Percentiles rank a stretch among this genome's conserved stretches.
These are phyloP conservation scores for Coffea canephora DNA, from an alignment of 257 asterid genomes.

Conservation along the genomic window DNA sequence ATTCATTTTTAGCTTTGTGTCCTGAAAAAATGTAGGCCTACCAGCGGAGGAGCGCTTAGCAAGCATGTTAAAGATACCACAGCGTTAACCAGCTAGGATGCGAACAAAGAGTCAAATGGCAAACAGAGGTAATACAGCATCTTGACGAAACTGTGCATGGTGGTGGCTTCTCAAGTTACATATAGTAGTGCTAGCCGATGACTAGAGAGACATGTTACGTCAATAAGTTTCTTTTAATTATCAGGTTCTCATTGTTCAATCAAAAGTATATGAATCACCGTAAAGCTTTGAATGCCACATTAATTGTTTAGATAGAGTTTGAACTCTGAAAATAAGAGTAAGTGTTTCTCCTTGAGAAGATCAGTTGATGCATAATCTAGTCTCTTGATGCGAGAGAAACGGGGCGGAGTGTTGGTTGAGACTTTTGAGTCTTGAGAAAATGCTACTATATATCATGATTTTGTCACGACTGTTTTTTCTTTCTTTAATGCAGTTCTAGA, in stretches of 20 bases:
- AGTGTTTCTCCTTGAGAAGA: not conserved
- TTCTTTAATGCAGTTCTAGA: not conserved
- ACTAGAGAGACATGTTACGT: too few species aligned
- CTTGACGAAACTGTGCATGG: not conserved
- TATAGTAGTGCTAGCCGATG: too few species aligned
- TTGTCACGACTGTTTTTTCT: not conserved
- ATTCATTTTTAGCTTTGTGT: not conserved
- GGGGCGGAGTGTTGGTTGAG: not conserved
- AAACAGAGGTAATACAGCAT: not conserved
- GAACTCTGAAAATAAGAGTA: not conserved
- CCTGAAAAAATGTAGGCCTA: slow-evolving; percentile 45
- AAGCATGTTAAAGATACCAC: slow-evolving; percentile 35
- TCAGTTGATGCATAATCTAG: not conserved
- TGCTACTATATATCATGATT: not conserved
- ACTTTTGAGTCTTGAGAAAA: not conserved
- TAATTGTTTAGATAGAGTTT: not conserved
- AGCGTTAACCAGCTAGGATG: slow-evolving; percentile 13
- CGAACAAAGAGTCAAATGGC: not conserved
- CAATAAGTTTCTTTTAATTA: too few species aligned
- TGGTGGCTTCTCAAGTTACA: too few species aligned
- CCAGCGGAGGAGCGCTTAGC: slow-evolving; percentile 67
- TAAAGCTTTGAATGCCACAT: not conserved
- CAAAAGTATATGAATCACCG: not conserved
- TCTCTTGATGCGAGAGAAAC: not conserved
- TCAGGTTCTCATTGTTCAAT: not conserved